Evolutionary conservation across 1,139 yeast species (phyloP).

Genomic region (Nematodospora anomalae): DNA sequence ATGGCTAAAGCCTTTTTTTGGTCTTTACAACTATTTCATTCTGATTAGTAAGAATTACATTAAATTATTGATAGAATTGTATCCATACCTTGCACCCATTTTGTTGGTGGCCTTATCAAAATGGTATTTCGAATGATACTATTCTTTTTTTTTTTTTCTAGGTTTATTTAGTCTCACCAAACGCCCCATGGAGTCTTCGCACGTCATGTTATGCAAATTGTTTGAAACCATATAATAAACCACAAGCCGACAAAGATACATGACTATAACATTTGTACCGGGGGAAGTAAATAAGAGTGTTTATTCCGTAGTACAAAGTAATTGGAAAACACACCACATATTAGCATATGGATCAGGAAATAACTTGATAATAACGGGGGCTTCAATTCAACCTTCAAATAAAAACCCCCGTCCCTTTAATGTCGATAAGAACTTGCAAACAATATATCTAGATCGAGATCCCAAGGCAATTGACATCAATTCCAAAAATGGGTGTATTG

Average conservation of each 20-base stretch:
- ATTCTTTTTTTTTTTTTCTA: conserved; percentile 2
- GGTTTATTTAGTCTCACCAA: neutral
- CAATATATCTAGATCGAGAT: conserved; percentile 69
- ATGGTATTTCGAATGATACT: conserved; percentile 1
- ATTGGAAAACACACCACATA: conserved; percentile 69
- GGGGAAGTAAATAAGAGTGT: conserved; percentile 73
- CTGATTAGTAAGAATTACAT: conserved; percentile 2
- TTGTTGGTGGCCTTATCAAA: neutral
- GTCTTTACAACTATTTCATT: conserved; percentile 74
- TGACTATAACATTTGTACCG: conserved; percentile 74
- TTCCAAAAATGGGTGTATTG: conserved; percentile 54
- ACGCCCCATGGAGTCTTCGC: too few relatives aligned
- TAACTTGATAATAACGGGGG: conserved; percentile 60
- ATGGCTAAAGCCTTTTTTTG: conserved; percentile 91
- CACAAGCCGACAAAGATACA: conserved; percentile 17
- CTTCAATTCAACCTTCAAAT: conserved; percentile 16
- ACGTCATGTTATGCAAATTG: neutral
- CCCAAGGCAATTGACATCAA: conserved; percentile 68
- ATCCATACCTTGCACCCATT: conserved; percentile 38
- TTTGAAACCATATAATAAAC: neutral
- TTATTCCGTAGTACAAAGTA: conserved; percentile 58
- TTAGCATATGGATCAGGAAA: conserved; percentile 86
- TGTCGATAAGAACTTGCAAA: conserved; percentile 56
- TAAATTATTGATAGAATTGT: neutral
- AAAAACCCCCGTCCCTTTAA: conserved; percentile 14